Evolutionary conservation across 768 basidiomycete species (phyloP), one percentile per base, ranked within the genome.

Genomic region (Mycena kentingensis): DNA sequence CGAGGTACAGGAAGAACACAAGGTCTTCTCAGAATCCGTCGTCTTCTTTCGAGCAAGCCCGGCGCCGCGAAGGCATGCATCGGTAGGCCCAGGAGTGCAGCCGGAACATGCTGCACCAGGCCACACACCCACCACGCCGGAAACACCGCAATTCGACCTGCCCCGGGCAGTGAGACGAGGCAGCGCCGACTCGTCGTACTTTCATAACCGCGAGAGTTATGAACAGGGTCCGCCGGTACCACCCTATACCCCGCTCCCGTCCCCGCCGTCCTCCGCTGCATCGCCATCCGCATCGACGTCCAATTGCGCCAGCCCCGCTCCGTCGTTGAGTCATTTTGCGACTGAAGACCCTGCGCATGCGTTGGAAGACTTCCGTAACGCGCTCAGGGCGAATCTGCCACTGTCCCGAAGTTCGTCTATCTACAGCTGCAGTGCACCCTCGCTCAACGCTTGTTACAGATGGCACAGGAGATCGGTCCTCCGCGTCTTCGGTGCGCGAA

Each of bases 1-100:
- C 52, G 90, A 96, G 39, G 77, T 91, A 15, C 81, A 77, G 11
- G 95, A 98, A 66, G 85, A 90, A 51, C 86, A 88, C 65, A 75
- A 75, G 27, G 74, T 94, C 26, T 85, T 90, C 61, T 84, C 84
- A 31, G 81, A 86, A 13, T 81, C 82, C 1, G 81, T 82, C 27
- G 79, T 83, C 4, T 86, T 89, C 67, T 97, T 94, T 68, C 77
- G 78, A 44, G 88, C 89, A 0, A 75, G 77, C 1, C 69, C 73
- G 36, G 52, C 69, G 8, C 59, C 70, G 19, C 69, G 77, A 25
- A 60, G 73, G 42, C 63, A 73, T 55, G 61, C 72, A 48, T 71
- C 82, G 65, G 62, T 83, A 73, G 76, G 83, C 13, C 74, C 78
- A 3, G 77, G 78, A 18, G 63, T 74, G 32, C 69, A 75, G 37